phyloP scores from a whole-genome alignment of 148 eudicot species.

The Nyssa sinensis region DNA sequence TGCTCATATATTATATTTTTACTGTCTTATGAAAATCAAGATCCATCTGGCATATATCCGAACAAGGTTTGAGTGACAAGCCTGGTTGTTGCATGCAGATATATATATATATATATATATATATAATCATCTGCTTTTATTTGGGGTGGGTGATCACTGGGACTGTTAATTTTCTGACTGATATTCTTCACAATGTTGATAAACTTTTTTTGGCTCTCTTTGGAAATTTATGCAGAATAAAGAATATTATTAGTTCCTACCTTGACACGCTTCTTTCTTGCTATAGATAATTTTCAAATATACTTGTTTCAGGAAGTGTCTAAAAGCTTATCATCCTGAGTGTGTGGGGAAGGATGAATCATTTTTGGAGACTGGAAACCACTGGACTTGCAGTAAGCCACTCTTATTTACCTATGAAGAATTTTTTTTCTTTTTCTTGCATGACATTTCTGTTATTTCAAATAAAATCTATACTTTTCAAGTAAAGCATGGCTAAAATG shows the following conservation, averaged over 20 bases:
- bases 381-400: conserved; percentile 63
- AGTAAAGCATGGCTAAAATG: background rate
- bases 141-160: background rate
- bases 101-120: too few species aligned
- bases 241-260: background rate
- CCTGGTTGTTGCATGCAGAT: background rate
- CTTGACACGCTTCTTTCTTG: background rate
- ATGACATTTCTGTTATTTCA: background rate
- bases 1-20: too few species aligned
- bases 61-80: background rate
- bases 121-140: background rate
- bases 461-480: background rate
- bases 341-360: conserved; percentile 55
- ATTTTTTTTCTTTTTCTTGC: too few species aligned
- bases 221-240: background rate
- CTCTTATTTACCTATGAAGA: background rate
- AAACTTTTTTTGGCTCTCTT: background rate
- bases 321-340: conserved; percentile 65
- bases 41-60: too few species aligned
- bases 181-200: background rate
- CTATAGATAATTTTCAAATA: background rate
- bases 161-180: background rate
- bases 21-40: too few species aligned
- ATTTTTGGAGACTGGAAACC: conserved; percentile 28
- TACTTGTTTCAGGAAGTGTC: conserved; percentile 46